phyloP scores from a whole-genome alignment of 75 land plant species.

The Isoetes taiwanensis region DNA sequence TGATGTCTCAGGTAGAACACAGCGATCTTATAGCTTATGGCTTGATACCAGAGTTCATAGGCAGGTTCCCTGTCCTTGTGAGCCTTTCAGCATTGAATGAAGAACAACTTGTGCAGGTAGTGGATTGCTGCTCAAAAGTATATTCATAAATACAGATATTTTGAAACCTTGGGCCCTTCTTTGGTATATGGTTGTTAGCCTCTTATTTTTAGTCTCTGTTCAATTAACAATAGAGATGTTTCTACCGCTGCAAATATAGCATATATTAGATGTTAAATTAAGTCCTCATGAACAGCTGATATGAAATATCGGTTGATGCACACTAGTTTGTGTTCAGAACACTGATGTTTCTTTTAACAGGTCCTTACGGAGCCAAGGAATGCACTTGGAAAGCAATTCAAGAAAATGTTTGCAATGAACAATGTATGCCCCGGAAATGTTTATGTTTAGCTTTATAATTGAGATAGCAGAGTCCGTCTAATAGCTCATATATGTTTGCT shows the following conservation, averaged over 20 bases:
- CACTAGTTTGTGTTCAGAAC: too few species aligned
- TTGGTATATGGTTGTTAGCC: background rate
- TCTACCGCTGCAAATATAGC: too few species aligned
- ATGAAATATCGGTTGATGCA: too few species aligned
- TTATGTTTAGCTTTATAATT: too few species aligned
- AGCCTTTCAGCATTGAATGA: slow-evolving; percentile 62
- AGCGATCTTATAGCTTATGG: slow-evolving; percentile 78
- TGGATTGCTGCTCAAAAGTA: too few species aligned
- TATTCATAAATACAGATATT: too few species aligned
- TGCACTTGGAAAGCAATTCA: slow-evolving; percentile 87
- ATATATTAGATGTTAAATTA: too few species aligned
- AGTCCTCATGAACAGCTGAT: too few species aligned
- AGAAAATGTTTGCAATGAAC: slow-evolving; percentile 81
- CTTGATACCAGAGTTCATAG: slow-evolving; percentile 76
- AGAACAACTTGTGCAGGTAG: slow-evolving; percentile 77
- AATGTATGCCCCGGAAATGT: slow-evolving; percentile 64
- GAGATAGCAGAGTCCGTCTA: background rate
- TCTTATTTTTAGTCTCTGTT: background rate
- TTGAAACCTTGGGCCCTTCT: background rate
- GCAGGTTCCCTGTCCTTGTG: slow-evolving; percentile 70
- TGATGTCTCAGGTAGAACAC: slow-evolving; percentile 55
- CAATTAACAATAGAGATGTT: too few species aligned
- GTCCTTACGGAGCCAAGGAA: slow-evolving; percentile 76
- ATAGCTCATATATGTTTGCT: too few species aligned
- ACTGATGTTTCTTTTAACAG: slow-evolving; percentile 18